Conservation (phyloP, 2,329 filamentous ascomycete species). For the Exophiala dermatitidis region DNA sequence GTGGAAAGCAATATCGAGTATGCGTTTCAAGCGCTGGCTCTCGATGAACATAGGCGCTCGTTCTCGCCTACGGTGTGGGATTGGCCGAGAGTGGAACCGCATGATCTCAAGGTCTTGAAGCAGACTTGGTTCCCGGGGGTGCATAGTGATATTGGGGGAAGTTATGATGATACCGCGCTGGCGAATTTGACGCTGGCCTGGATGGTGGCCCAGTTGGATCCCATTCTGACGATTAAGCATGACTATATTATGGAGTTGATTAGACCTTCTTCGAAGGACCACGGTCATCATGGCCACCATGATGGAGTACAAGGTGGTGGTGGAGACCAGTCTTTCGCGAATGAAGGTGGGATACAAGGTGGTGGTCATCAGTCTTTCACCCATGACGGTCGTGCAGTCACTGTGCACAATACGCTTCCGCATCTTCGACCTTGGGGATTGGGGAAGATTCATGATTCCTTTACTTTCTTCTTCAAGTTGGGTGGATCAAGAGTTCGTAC, state of each 20-base stretch:
- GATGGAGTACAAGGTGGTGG: too few relatives aligned
- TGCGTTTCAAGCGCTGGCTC: slow-evolving; percentile 32
- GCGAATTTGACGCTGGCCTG: slow-evolving; percentile 45
- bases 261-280: slow-evolving; percentile 8
- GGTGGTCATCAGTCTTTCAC: slow-evolving; percentile 6
- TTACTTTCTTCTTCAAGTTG: slow-evolving; percentile 23
- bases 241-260: slow-evolving; percentile 23
- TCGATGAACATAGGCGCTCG: slow-evolving; percentile 30
- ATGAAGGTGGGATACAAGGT: not conserved
- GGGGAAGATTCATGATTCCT: slow-evolving; percentile 27
- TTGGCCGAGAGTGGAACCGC: slow-evolving; percentile 28
- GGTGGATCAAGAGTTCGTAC: slow-evolving; percentile 24
- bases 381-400: slow-evolving; percentile 7
- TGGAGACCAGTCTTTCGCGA: not conserved
- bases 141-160: slow-evolving; percentile 44
- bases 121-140: slow-evolving; percentile 45
- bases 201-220: slow-evolving; percentile 43
- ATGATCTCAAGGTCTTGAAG: slow-evolving; percentile 31
- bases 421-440: slow-evolving; percentile 24
- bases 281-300: too few relatives aligned
- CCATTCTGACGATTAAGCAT: slow-evolving; percentile 24
- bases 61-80: slow-evolving; percentile 32
- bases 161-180: slow-evolving; percentile 43
- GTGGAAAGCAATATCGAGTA: slow-evolving; percentile 31
- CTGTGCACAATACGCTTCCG: slow-evolving; percentile 9